Evolutionary conservation across 768 basidiomycete species (phyloP), one percentile per base, ranked within the genome.

Genomic region (Filobasidium floriforme): DNA sequence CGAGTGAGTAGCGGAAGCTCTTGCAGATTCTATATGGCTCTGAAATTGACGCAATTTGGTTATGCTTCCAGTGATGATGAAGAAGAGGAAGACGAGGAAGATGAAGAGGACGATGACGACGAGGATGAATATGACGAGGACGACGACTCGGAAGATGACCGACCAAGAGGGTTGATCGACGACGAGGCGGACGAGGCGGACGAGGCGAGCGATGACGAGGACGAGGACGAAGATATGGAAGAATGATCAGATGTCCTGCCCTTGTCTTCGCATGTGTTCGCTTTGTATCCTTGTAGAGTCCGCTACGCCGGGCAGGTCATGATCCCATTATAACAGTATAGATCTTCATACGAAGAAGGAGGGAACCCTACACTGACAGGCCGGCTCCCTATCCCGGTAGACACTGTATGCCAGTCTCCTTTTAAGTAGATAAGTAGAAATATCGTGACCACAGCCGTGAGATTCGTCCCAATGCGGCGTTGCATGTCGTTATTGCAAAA

Each of bases 1-100:
- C 26, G 62, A 68, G 9, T 70, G 69, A 61, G 65, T 61, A 49
- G 46, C 22, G 52, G 54, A n/a, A 41, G 40, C 9, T 46, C 24
- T 57, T 1, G 10, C 19, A 18, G 19, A 1, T 15, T 26, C 32
- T n/a, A 14, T 61, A 18, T 28, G 22, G 14, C 26, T 15, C 10
- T 26, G 28, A 59, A 14, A 59, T 41, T 43, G 22, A 15, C 15
- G 7, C 22, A 4, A 28, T 6, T 15, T 24, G 29, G 22, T 24
- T 12, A 51, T 65, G 24, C 64, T 9, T 44, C 49, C 24, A 68
- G 67, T 14, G 85, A 82, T 72, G 80, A 82, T 51, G 86, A 87
- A 71, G 85, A 83, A 44, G 86, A 80, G 7, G 86, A 85, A 65
- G 88, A 89, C 41, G 85, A 82, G 40, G 88, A 86, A 12, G 89